Evolutionary conservation across 257 asterid species (phyloP), one percentile per base, ranked within the genome.

Genomic region (Solanum boliviense): DNA sequence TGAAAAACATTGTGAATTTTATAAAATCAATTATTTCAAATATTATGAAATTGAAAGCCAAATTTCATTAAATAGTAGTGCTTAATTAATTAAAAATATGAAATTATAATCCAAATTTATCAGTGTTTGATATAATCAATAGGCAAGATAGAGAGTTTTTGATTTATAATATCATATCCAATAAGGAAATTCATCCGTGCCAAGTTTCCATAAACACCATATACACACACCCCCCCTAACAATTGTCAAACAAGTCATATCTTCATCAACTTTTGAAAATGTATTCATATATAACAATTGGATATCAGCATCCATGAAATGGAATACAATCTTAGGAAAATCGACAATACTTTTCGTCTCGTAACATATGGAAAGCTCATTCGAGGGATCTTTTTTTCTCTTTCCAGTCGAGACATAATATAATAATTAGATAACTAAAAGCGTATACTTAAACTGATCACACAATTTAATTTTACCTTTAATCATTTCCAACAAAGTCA

Each of bases 291-390:
- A 25, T 2, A 90, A 83, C 91, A 94, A 48, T 25, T 46, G 90
- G 21, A 94, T 7, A 29, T 95, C 95, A 0, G 91, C 96, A 4
- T 90, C 92, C 9, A 39, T 65, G 75, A 95, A 94, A 87, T 94
- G 95, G 2, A 88, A 89, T 0, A 88, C 85, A 2, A 94, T 32
- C 0, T 87, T 27, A 0, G 98, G 95, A 2, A 91, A 23, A 1
- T 48, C 15, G 6, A 91, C 89, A 0, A 75, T 35, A n/a, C n/a
- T n/a, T n/a, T n/a, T n/a, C n/a, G 58, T 21, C 83, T 36, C 5
- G 20, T 90, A 95, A 48, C 60, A 15, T 15, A 48, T 5, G 21
- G 8, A 16, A 48, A 48, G 6, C 3, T 48, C 20, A 48, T 48
- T 16, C 21, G 18, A 15, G 8, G 86, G 48, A 56, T 56, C 34